A percentile compares a stretch with the other conserved stretches of the same genome.
Conservation (phyloP, 306 rosid genomes). For the Cicer arietinum region DNA sequence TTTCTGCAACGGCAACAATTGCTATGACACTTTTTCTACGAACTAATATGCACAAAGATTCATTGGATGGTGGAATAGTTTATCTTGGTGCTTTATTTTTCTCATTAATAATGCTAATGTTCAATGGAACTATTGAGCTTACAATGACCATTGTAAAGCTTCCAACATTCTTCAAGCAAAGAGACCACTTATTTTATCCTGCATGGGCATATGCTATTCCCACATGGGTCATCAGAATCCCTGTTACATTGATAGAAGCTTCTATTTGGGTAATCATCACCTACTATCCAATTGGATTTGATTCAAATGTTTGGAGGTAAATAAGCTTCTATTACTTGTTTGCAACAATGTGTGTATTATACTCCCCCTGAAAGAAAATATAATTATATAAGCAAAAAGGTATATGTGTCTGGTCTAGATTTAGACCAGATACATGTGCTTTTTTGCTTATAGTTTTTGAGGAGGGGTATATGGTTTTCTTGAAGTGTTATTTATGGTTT, state of each 20-base stretch:
- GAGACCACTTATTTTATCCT: slow-evolving; percentile 67
- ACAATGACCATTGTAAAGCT: slow-evolving; percentile 59
- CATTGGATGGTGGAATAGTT: slow-evolving; percentile 57
- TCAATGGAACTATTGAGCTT: slow-evolving; percentile 62
- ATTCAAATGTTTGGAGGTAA: slow-evolving; percentile 61
- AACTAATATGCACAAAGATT: slow-evolving; percentile 68
- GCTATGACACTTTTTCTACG: slow-evolving; percentile 66
- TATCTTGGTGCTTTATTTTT: slow-evolving; percentile 60
- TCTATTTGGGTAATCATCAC: slow-evolving; percentile 62
- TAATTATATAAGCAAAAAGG: not conserved
- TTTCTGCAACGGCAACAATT: slow-evolving; percentile 51
- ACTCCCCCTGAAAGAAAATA: not conserved
- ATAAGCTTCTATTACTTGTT: slow-evolving; percentile 2
- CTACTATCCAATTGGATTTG: slow-evolving; percentile 66
- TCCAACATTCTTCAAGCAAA: slow-evolving; percentile 70
- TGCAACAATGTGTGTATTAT: not conserved
- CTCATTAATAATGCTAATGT: slow-evolving; percentile 49
- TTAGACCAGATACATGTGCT: too few relatives aligned
- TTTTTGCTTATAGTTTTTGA: not conserved
- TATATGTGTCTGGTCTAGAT: too few relatives aligned
- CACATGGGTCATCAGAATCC: slow-evolving; percentile 58
- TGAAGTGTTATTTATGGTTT: slow-evolving; percentile 3
- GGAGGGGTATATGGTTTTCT: too few relatives aligned
- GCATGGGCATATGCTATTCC: slow-evolving; percentile 72
- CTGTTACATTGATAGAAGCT: slow-evolving; percentile 53